Percentiles rank a stretch among this genome's conserved stretches.
Conservation (phyloP, 2,329 filamentous ascomycete genomes). For the Aureobasidium leucospermi region DNA sequence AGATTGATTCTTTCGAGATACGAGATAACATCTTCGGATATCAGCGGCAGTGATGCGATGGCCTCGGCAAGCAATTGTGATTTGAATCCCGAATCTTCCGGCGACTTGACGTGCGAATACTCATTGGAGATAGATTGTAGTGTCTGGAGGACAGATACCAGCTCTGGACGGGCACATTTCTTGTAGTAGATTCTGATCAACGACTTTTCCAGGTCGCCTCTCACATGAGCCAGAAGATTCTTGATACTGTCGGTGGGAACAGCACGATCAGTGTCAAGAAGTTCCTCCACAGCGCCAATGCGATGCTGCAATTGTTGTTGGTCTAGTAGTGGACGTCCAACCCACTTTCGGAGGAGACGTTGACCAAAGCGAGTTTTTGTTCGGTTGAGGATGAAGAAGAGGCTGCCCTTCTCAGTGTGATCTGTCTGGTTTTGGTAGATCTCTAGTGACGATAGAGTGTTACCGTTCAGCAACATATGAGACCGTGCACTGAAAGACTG, state of each 20-base stretch:
- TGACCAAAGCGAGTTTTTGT: slow-evolving; percentile 86
- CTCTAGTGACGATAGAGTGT: slow-evolving; percentile 86
- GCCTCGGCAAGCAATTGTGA: slow-evolving; percentile 64
- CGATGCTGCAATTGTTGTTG: slow-evolving; percentile 67
- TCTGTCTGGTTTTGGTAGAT: slow-evolving; percentile 95
- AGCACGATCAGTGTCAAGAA: slow-evolving; percentile 62
- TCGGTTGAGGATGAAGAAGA: slow-evolving; percentile 93
- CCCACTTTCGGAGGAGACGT: slow-evolving; percentile 85
- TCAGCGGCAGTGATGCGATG: slow-evolving; percentile 67
- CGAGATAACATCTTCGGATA: slow-evolving; percentile 62
- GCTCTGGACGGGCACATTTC: slow-evolving; percentile 84
- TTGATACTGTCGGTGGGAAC: slow-evolving; percentile 66
- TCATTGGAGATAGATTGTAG: slow-evolving; percentile 74
- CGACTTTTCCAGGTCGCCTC: slow-evolving; percentile 81
- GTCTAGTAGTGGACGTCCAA: slow-evolving; percentile 81
- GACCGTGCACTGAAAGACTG: slow-evolving; percentile 88
- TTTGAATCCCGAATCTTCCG: slow-evolving; percentile 63
- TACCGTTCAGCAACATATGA: slow-evolving; percentile 94
- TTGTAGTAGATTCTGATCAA: slow-evolving; percentile 96
- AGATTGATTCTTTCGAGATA: slow-evolving; percentile 82
- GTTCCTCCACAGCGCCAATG: slow-evolving; percentile 77
- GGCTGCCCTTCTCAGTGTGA: slow-evolving; percentile 71
- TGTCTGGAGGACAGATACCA: slow-evolving; percentile 76
- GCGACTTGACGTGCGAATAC: slow-evolving; percentile 59
- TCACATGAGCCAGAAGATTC: slow-evolving; percentile 61